Base-by-base conservation (phyloP, 139 green algal genomes). In the Chara braunii region DNA sequence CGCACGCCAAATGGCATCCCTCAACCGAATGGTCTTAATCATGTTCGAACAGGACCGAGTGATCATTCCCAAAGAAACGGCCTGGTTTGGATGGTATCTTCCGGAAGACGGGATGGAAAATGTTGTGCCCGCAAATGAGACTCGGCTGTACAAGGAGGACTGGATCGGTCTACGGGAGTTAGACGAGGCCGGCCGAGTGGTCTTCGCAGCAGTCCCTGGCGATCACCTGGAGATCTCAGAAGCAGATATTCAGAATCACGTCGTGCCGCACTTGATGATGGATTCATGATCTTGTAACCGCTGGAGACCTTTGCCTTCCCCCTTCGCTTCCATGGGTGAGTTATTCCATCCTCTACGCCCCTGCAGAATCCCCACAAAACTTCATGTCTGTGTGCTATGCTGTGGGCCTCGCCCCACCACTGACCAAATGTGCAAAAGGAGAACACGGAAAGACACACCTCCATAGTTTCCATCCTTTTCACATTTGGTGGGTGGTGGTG, bases 91-190 rank as follows among this genome's bases (percentile, higher is more conserved):
- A 23, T 73, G 37, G 36, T 75, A 37, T 65, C n/a, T n/a, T n/a
- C 24, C 64, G 6, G 26, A 18, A 22, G 43, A 68, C 53, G 22
- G 28, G 44, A 52, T 68, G 22, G 22, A 37, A 0, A 60, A 18
- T 12, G 45, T 37, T 23, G n/a, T 65, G 23, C 22, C 56, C n/a
- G 24, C 37, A n/a, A 65, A 65, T 29, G 56, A 65, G 67, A 71
- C 37, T n/a, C 51, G 44, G 29, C 33, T 78, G 26, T 74, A 77
- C 59, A 57, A 74, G 14, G 74, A 78, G 45, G 69, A 72, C 60
- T 75, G 72, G 72, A 12, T 80, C 5, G 70, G 74, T 22, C 34
- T 80, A 60, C 34, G 37, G 34, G 43, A 14, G 18, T 53, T 80
- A 8, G 60, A 72, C 40, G 70, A 61, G 22, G 29, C 32, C 9